Conservation (phyloP, 208 protist genomes). For the Angomonas deanei region DNA sequence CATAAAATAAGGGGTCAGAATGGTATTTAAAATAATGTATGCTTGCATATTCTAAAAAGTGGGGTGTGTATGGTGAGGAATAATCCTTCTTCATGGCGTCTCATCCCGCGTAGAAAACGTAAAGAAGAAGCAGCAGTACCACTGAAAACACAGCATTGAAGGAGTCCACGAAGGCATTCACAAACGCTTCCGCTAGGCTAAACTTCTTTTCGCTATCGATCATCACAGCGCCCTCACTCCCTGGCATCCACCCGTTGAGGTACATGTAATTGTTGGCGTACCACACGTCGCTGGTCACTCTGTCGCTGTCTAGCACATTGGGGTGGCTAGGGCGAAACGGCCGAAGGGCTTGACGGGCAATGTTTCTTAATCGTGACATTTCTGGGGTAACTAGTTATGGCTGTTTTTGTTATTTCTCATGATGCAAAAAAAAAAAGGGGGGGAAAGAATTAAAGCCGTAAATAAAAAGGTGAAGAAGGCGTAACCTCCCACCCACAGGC, state of each 20-base stretch:
- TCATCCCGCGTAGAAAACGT: no score
- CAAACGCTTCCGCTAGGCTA: neutral
- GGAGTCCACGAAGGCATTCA: neutral
- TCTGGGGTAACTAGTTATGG: neutral
- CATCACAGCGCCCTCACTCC: constrained; percentile 17
- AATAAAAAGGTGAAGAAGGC: neutral
- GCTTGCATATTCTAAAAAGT: no score
- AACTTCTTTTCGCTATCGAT: constrained; percentile 11
- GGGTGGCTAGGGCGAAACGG: constrained; percentile 14
- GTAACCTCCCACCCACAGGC: no score
- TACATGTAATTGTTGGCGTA: constrained; percentile 77
- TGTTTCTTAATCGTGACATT: neutral
- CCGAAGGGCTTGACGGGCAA: neutral
- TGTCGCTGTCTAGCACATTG: constrained; percentile 15
- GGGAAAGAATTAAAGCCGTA: neutral
- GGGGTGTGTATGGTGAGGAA: no score
- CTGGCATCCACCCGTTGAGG: constrained; percentile 73
- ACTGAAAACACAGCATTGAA: neutral
- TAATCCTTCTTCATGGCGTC: no score
- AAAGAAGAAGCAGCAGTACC: neutral
- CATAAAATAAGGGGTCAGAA: neutral
- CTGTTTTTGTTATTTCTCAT: neutral
- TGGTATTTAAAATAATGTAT: no score
- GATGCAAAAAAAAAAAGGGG: neutral
- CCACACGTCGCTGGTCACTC: constrained; percentile 61